Base-by-base conservation (phyloP, 129 eudicot genomes). In the Flaveria robusta region DNA sequence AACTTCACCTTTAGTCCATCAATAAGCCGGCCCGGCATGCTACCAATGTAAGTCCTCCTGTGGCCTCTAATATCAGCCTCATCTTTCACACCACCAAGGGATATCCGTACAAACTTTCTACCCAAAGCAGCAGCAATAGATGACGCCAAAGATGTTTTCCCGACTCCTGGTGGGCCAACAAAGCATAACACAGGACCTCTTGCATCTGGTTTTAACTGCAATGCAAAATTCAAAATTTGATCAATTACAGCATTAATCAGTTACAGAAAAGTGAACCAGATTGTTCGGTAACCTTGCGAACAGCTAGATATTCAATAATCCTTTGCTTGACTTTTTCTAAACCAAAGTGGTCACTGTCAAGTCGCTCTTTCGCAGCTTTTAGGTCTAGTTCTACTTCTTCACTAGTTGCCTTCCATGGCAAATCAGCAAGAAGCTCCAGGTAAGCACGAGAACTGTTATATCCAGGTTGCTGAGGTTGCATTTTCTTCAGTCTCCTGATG, bases 391-490 rank as follows among this genome's bases (percentile, higher is more conserved):
- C 96, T 75, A 42, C 79, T 74, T 91, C 98, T 83, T 91, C 96
- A 70, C 96, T 88, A 62, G 87, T 88, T 45, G 92, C 89, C 79
- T 85, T 90, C 98, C 98, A 94, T 56, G 98, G 98, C 58, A 94
- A 86, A 65, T 94, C 98, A 68, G 97, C 90, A 85, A 94, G 98
- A 82, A 94, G 96, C 79, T 94, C 98, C 55, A 94, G 87, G 79
- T 94, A 94, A 47, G 91, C 97, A 65, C 98, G 93, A 63, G 97
- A 94, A 79, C 98, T 94, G 71, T 85, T 88, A 59, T 90, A 93
- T 58, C 98, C 98, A 82, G 97, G 98, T 87, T 93, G 98, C 83
- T 88, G 97, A 74, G 98, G 97, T 86, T 90, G 98, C 98, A 93
- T 93, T 83, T 93, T 93, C 82, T 93, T 93, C 16, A 93, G 90